A percentile compares a stretch with the other conserved stretches of the same genome.
Evolutionary conservation across 371 early-diverging fungal genomes (phyloP).

Genomic region (Apophysomyces sp.): DNA sequence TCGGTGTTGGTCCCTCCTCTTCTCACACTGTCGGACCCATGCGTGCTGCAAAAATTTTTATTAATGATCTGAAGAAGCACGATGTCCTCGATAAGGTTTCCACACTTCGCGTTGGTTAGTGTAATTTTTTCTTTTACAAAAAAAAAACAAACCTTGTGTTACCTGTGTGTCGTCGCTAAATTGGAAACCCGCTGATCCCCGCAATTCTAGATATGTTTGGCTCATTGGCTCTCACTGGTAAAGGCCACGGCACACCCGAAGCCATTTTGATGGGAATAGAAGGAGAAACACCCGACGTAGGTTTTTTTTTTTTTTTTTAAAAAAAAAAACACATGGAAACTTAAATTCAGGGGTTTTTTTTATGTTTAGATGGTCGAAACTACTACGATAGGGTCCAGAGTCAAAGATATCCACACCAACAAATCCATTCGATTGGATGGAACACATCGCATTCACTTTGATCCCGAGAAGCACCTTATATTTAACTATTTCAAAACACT

Average conservation of each 20-base stretch:
- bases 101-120: constrained; percentile 67
- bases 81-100: constrained; percentile 69
- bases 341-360: not conserved
- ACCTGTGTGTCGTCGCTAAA: not conserved
- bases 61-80: constrained; percentile 77
- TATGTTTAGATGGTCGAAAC: constrained; percentile 64
- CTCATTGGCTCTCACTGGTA: constrained; percentile 91
- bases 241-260: constrained; percentile 93
- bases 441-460: constrained; percentile 76
- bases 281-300: constrained; percentile 62
- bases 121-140: not conserved
- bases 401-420: constrained; percentile 70
- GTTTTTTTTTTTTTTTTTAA: not conserved
- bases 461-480: constrained; percentile 79
- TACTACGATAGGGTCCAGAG: constrained; percentile 71
- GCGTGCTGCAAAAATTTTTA: constrained; percentile 94
- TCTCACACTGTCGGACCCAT: constrained; percentile 94
- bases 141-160: not conserved
- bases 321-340: not conserved
- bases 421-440: constrained; percentile 76
- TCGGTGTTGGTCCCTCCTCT: constrained; percentile 94
- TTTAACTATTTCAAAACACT: constrained; percentile 86
- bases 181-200: not conserved
- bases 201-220: constrained; percentile 83
- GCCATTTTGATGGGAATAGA: constrained; percentile 90